Evolutionary conservation across 2,329 filamentous ascomycete species (phyloP), one percentile per base, ranked within the genome.

Genomic region (Penicillium griseofulvum): DNA sequence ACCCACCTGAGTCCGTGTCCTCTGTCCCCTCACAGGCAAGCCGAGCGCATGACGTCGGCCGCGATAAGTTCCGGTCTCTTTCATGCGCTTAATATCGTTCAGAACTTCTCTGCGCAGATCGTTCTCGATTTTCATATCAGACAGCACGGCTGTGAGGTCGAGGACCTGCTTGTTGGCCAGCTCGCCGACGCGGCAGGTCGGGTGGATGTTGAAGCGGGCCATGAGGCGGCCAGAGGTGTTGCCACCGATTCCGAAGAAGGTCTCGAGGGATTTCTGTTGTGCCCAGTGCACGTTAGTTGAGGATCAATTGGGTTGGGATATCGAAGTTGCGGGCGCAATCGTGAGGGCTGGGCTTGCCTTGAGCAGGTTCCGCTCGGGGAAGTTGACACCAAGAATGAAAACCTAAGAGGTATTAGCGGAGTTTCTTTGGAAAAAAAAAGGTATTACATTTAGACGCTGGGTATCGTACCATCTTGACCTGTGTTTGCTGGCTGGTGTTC

Each of bases 21-120:
- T 85, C 78, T 99, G 94, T 65, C 94, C 94, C 64, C 94, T 84
- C 51, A 94, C 93, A 4, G 94, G 94, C 77, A 97, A 76, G 57
- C 87, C 85, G 88, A 97, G 92, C 54, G 93, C 93, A 79, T 99
- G 94, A 63, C 94, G 81, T 73, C 89, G 87, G 62, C 94, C 94
- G 50, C 94, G 81, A 71, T 96, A 96, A 4, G 88, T 87, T 47
- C 92, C 92, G 79, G 96, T 97, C 67, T 97, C 92, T 71, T 89
- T 90, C 73, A 99, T 69, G 56, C 93, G 81, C 71, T 81, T 81
- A 65, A 99, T 96, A 69, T 97, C 94, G 47, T 96, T 90, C 67
- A 87, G 82, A 36, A 97, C 77, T 56, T 90, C 78, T 70, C 88
- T 84, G 68, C 86, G 81, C 61, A 95, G 81, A 68, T 97, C 92